Evolutionary conservation across 164 flowering plant species (phyloP), one percentile per base, ranked within the genome.

Genomic region (Chimonanthus salicifolius): DNA sequence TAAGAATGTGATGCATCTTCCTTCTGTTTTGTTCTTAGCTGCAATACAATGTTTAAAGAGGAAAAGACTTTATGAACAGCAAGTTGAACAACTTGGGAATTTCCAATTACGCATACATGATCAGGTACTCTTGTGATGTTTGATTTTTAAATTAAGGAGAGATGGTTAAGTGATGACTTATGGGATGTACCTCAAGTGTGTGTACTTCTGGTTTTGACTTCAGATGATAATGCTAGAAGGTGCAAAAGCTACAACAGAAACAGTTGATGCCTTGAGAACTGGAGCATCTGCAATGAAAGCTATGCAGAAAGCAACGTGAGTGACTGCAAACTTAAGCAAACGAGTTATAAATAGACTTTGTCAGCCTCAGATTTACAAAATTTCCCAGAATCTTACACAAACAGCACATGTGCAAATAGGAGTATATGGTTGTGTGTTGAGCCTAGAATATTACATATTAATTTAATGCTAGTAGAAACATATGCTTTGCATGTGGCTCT

Each of bases 251-350:
- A 80, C 85, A 21, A 80, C 87, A 5, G 87, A 84, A 67, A 84
- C 87, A 48, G 83, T 84, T 45, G 85, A 84, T 79, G 87, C 87
- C 49, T 78, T 82, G 78, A 78, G 85, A 76, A 78, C 83, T 18
- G 87, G 87, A 63, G 85, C 87, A 47, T 45, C 85, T 74, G 81
- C 87, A 46, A 84, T 84, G 85, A 82, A 84, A 74, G 83, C 85
- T 48, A 82, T 84, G 83, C 87, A 84, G 67, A 84, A 82, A 73
- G 87, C 82, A 54, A 82, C 82, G 87, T 84, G 64, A 73, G 83
- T 82, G 11, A n/a, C 48, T 13, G 9, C 48, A n/a, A 63, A 3
- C 45, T 21, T 51, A 63, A 63, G 11, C 33, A 6, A 63, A 7
- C 46, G 33, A 18, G 9, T 63, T 10, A 6, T 63, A 33, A 7